Base-by-base conservation (phyloP, 768 basidiomycete genomes). In the Phanerodontia chrysosporium region DNA sequence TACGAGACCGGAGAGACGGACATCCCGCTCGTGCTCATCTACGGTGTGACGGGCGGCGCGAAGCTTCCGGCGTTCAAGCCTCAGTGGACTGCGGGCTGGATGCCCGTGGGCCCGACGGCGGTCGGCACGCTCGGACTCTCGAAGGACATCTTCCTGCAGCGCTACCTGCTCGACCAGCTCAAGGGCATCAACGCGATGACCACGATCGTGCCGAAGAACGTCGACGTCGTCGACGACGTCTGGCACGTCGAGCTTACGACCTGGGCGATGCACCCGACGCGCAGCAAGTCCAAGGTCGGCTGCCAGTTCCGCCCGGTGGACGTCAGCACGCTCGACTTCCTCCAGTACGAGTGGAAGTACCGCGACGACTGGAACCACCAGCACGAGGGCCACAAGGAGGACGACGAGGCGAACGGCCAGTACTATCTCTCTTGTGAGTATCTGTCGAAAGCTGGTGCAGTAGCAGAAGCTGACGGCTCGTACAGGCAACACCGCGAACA, bases 301-400 rank as follows among this genome's bases (percentile, higher is more conserved):
- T 54, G 58, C 35, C 8, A 42, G 18, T 42, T 10, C 10, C 8
- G 18, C 10, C 6, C 6, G 39, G 18, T 42, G 10, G 39, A 42
- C 6, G 39, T 42, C 39, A 42, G 16, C 39, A 21, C 21, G 21
- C 35, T 30, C 30, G 32, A 39, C 10, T 24, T 21, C 16, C 22
- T 39, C 35, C 7, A 53, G 45, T 66, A 53, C 48, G 51, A 58
- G 25, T 66, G 65, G 65, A 52, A 62, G 48, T 45, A 66, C 55
- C 21, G 48, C 27, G 65, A 66, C 48, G 58, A 61, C 16, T 64
- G 65, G 65, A 61, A 48, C 28, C 58, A 64, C 45, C 14, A 45
- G 21, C 64, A 64, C 56, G 29, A 59, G 35, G 60, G 52, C n/a
- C 30, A 39, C 35, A 27, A 24, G 14, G 22, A 24, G 14, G 22